Base-by-base conservation (phyloP, 2,329 filamentous ascomycete genomes). In the Sporothrix protearum region DNA sequence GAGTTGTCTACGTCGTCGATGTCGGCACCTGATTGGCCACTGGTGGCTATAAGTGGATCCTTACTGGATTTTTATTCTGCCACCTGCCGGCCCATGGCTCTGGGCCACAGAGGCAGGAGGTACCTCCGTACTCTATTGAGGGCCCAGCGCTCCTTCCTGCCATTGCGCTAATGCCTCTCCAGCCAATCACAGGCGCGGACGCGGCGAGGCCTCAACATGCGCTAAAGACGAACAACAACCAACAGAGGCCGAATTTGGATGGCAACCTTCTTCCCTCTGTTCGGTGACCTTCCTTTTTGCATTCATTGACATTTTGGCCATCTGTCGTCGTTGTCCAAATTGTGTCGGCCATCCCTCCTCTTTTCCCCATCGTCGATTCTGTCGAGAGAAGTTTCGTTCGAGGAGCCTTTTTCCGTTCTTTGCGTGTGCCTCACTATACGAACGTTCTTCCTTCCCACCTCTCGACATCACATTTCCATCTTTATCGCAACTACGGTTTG, bases 61-160 rank as follows among this genome's bases (percentile, higher is more conserved):
- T 9, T 49, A 9, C 51, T 53, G 67, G 67, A 72, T 64, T 64
- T 66, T 66, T 72, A 53, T 66, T 66, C 49, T 47, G 28, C 71
- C 71, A 30, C 33, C 59, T 64, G 59, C 59, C 59, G 5, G 55
- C 28, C 71, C 36, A 36, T 33, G n/a, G 30, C 66, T 69, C 33
- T 36, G 33, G 33, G 57, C n/a, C n/a, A n/a, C n/a, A n/a, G n/a
- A n/a, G n/a, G n/a, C 8, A 4, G 33, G 33, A 36, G 33, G 33
- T 36, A 8, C 33, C 33, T 36, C 3, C 8, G 33, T 36, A 8
- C 33, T 36, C 42, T 47, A 47, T 47, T 47, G 14, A 47, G 42
- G 42, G 19, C 42, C 19, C 42, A 47, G 42, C 14, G 19, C 5
- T 12, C 10, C 3, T 12, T 19, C 42, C 42, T 47, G 4, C 12